Evolutionary conservation across 1,284 basidiomycete species (phyloP).

Genomic region (Meira nashicola): DNA sequence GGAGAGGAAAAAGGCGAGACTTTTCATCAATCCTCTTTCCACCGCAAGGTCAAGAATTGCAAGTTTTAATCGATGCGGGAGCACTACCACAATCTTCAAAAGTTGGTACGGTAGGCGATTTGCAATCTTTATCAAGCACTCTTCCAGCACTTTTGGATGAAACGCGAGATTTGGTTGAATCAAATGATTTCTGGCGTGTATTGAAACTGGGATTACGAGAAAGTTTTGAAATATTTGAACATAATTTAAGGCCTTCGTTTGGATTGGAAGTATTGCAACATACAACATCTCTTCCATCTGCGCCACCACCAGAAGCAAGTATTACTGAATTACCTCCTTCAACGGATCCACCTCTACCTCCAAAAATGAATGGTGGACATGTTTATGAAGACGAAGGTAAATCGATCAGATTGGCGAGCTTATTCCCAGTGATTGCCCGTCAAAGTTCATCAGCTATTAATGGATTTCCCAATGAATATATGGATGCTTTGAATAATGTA

Average conservation of each 20-base stretch:
- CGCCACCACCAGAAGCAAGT: not conserved
- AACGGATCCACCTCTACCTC: conserved; percentile 10
- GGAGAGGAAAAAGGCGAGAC: conserved; percentile 1
- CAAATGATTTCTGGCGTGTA: conserved; percentile 66
- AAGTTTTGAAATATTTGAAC: conserved; percentile 61
- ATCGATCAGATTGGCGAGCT: conserved; percentile 63
- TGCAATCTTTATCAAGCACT: not conserved
- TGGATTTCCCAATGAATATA: conserved; percentile 71
- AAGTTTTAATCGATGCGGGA: not conserved
- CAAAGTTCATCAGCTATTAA: conserved; percentile 70
- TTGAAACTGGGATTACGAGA: conserved; percentile 67
- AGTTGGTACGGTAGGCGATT: not conserved
- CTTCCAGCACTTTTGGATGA: conserved; percentile 67
- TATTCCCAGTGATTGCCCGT: conserved; percentile 70
- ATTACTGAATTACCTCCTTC: not conserved
- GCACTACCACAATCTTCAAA: conserved; percentile 1
- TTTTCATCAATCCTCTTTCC: conserved; percentile 8
- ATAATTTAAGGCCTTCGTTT: conserved; percentile 57
- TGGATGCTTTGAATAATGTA: conserved; percentile 61
- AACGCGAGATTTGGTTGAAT: conserved; percentile 64
- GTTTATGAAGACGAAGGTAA: conserved; percentile 37
- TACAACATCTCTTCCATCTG: not conserved
- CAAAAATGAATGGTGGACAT: conserved; percentile 58
- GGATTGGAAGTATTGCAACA: conserved; percentile 21
- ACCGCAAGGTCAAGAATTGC: conserved; percentile 1